Evolutionary conservation across 2,329 filamentous ascomycete species (phyloP).

Genomic region (Emergomyces orientalis): DNA sequence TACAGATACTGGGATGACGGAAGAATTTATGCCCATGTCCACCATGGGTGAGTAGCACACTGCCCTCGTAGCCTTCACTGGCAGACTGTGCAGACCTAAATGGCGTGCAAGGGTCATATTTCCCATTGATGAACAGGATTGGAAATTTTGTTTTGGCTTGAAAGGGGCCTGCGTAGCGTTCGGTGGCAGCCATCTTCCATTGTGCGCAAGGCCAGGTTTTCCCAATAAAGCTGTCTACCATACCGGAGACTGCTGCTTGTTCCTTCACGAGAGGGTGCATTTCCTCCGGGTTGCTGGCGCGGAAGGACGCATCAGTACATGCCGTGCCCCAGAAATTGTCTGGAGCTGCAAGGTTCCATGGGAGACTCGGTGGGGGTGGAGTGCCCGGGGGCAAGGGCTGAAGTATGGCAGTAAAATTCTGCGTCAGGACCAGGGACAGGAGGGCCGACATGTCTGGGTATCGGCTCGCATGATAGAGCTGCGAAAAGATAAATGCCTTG

Average conservation of each 20-base stretch:
- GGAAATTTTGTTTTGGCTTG: slow-evolving; percentile 19
- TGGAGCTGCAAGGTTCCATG: not conserved
- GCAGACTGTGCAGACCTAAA: slow-evolving; percentile 17
- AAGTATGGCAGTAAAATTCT: slow-evolving; percentile 5
- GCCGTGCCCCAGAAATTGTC: slow-evolving; percentile 11
- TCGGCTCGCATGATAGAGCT: slow-evolving; percentile 4
- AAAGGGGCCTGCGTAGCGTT: slow-evolving; percentile 20
- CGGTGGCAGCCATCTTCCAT: slow-evolving; percentile 18
- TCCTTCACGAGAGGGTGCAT: not conserved
- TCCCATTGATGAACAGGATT: slow-evolving; percentile 20
- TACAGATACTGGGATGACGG: slow-evolving; percentile 21
- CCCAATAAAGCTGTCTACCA: slow-evolving; percentile 8
- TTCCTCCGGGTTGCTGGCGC: slow-evolving; percentile 7
- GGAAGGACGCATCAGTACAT: slow-evolving; percentile 11
- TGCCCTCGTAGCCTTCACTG: slow-evolving; percentile 20
- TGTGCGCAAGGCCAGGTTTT: slow-evolving; percentile 13
- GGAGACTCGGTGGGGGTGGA: not conserved
- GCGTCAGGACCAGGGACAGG: not conserved
- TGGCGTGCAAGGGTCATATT: slow-evolving; percentile 20
- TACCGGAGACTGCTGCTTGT: slow-evolving; percentile 6
- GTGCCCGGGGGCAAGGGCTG: not conserved
- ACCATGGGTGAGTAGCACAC: slow-evolving; percentile 20
- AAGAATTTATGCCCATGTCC: slow-evolving; percentile 19
- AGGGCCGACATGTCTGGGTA: not conserved
- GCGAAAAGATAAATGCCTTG: not conserved